A percentile compares a stretch with the other conserved stretches of the same genome.
phyloP scores from a whole-genome alignment of 176 grass and related monocot genomes.

The Aegilops longissima region DNA sequence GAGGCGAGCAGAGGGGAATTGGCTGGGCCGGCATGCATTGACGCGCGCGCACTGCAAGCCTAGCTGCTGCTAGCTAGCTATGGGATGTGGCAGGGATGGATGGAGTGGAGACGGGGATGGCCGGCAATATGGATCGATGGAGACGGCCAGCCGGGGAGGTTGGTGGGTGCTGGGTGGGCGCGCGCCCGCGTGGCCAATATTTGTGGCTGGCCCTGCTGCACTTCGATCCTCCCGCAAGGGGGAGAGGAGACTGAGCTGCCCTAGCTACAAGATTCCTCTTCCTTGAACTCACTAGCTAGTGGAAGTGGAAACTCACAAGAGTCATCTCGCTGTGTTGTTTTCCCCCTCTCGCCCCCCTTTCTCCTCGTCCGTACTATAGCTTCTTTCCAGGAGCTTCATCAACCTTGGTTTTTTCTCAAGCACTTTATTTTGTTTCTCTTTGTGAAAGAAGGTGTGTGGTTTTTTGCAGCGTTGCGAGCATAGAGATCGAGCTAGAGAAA shows the following conservation, averaged over 20 bases:
- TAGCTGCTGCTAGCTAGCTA: background rate
- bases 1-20: background rate
- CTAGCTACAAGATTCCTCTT: constrained; percentile 41
- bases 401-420: background rate
- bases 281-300: constrained; percentile 23
- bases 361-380: background rate
- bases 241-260: constrained; percentile 12
- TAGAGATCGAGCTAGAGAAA: background rate
- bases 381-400: background rate
- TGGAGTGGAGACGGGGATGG: constrained; percentile 17
- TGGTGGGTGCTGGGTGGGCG: background rate
- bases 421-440: background rate
- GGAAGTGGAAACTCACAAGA: too few species aligned
- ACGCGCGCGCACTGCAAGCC: background rate
- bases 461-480: background rate
- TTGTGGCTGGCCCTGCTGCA: constrained; percentile 13
- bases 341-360: background rate
- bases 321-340: background rate
- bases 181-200: background rate
- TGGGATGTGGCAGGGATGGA: background rate
- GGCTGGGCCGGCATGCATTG: constrained; percentile 14
- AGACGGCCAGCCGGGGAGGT: constrained; percentile 19
- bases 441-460: background rate
- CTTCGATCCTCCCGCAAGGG: constrained; percentile 27
- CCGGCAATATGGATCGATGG: constrained; percentile 40